Base-by-base conservation (phyloP, 768 basidiomycete genomes). In the Leccinellum albellum region DNA sequence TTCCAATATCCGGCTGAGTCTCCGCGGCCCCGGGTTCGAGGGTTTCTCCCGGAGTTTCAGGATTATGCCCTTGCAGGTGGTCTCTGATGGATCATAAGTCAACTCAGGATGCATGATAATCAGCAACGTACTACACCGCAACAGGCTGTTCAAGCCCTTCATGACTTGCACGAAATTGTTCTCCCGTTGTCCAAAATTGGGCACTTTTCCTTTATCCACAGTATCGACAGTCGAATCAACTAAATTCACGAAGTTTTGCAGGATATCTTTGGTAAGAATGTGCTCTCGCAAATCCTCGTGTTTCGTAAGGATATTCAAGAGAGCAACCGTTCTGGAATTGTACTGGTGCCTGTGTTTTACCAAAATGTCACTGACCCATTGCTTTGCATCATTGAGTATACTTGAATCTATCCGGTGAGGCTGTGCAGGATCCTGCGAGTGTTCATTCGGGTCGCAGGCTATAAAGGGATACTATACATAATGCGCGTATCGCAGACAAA, bases 241-340 rank as follows among this genome's bases (percentile, higher is more conserved):
- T 17, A 66, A 40, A 2, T 23, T 6, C 28, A 68, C 37, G 15
- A 68, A 50, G 6, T 12, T 57, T 1, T 60, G 28, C 33, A 66
- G 29, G 6, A 66, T 52, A 1, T 62, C 58, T 0, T 20, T 1
- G 3, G 62, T 61, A 31, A 68, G 64, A 40, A 68, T 57, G 26
- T 14, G 45, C 24, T 59, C 6, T 45, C 55, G 62, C 10, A 68
- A 35, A 26, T 33, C 17, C 49, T 28, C 4, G 48, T 68, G 65
- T 32, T 50, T 62, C 20, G 67, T 59, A 33, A 68, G 37, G n/a
- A 62, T 62, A 46, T 60, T 51, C 26, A 68, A 31, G n/a, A 68
- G 64, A 26, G 67, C 58, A 8, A 68, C 35, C 4, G 63, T 67
- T 53, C 65, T 60, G 8, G 58, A 54, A 26, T 56, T 54, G 29